Base-by-base conservation (phyloP, 305 asterid species). In the Rubia occidens region DNA sequence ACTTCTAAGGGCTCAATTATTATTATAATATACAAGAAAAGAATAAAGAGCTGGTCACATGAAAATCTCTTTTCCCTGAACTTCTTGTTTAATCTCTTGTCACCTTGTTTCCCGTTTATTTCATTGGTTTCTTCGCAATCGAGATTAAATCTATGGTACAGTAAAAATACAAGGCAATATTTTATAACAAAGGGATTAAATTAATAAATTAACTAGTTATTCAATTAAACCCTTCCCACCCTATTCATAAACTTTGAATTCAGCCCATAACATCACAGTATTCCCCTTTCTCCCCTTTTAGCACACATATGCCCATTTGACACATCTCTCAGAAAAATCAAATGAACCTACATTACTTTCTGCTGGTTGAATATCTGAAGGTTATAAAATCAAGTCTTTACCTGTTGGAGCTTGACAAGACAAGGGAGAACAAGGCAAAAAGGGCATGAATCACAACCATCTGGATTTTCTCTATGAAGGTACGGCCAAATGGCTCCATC, bases 361-460 rank as follows among this genome's bases (percentile, higher is more conserved):
- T 64, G n/a, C 54, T 18, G 13, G 69, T 11, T 11, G 54, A 11
- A 65, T 44, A 18, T 65, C 18, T 9, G 62, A 18, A 60, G 53
- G n/a, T 32, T 60, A 37, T 44, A 65, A 15, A 64, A 66, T 37
- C 54, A 56, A 45, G 21, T 18, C 6, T 15, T 32, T 74, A 94
- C 98, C 96, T 85, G 96, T 84, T 94, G 99, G 55, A 94, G 95
- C 86, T 94, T 94, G 76, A 86, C 85, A 70, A 94, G 89, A 81
- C 95, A 90, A 69, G 99, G 99, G 70, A 94, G 97, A 71, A 94
- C 96, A 37, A 94, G 86, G 85, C 99, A 94, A 81, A 84, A 91
- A 11, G 98, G 98, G 83, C 99, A 94, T 8, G 91, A 87, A 74
- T 90, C 96, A 72, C 99, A 94, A 73, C 99, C 97, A 59, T 94